Percentiles rank a stretch among this genome's conserved stretches.
Conservation (phyloP, 2,329 filamentous ascomycete genomes). For the Cladophialophora chaetospira region DNA sequence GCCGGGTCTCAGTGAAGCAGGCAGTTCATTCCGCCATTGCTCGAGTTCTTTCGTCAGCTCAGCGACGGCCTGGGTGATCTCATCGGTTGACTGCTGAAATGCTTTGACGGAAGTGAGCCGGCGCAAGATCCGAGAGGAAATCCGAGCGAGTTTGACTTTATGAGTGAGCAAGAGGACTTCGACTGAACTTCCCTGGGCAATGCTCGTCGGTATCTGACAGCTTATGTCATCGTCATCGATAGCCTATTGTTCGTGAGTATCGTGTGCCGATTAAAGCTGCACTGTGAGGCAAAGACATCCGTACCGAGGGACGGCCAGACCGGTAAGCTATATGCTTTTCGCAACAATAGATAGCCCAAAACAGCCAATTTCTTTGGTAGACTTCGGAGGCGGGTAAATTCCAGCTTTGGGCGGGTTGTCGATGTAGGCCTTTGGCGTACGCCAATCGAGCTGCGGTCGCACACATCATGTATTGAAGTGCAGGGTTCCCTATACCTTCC, state of each 20-base stretch:
- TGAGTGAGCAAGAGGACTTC: not conserved
- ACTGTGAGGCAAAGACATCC: too few species aligned
- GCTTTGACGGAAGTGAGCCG: not conserved
- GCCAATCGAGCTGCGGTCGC: constrained; percentile 5
- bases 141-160: not conserved
- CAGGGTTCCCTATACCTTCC: constrained; percentile 14
- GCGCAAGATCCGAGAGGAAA: not conserved
- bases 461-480: constrained; percentile 10
- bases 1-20: not conserved
- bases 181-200: not conserved
- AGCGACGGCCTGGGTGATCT: not conserved
- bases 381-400: not conserved
- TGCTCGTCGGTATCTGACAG: not conserved
- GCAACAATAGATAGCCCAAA: constrained; percentile 14
- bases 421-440: constrained; percentile 10
- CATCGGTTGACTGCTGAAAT: not conserved
- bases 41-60: not conserved
- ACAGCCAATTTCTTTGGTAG: constrained; percentile 7
- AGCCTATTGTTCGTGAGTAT: too few species aligned
- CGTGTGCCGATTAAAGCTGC: too few species aligned
- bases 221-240: constrained; percentile 10
- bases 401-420: not conserved
- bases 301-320: constrained; percentile 15
- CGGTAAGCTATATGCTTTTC: constrained; percentile 13
- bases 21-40: not conserved